Conservation (phyloP, 192 early-diverging fungal species). For the Mycoemilia scoparia region DNA sequence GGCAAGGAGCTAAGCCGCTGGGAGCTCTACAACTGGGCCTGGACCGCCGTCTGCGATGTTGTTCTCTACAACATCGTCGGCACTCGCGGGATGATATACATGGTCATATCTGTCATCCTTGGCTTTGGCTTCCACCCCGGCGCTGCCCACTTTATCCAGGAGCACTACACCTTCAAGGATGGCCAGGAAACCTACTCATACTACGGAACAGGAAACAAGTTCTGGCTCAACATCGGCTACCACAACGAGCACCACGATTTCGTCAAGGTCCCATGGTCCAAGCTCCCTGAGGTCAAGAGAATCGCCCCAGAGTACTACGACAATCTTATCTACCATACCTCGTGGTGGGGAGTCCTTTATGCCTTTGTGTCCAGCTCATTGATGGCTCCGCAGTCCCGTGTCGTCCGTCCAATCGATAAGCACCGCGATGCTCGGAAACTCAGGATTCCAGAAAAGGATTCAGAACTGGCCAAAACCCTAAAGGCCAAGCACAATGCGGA, state of each 20-base stretch:
- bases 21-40: constrained; percentile 64
- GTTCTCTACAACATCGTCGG: constrained; percentile 40
- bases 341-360: constrained; percentile 69
- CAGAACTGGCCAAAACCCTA: no score
- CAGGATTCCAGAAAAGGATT: no score
- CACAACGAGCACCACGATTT: constrained; percentile 99
- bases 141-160: constrained; percentile 91
- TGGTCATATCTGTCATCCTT: constrained; percentile 51
- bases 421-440: constrained; percentile 56
- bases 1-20: constrained; percentile 49
- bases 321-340: constrained; percentile 58
- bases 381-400: constrained; percentile 68
- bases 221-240: constrained; percentile 89
- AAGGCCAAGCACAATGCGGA: no score
- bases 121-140: constrained; percentile 81
- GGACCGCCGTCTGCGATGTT: constrained; percentile 36
- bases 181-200: constrained; percentile 95
- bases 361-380: constrained; percentile 59
- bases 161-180: constrained; percentile 88
- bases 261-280: constrained; percentile 67
- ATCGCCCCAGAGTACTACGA: constrained; percentile 87
- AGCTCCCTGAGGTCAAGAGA: constrained; percentile 56
- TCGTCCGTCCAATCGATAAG: constrained; percentile 47
- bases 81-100: constrained; percentile 41
- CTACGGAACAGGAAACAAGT: constrained; percentile 74